Evolutionary conservation across 345 rosid genomes (phyloP).

Genomic region (Xanthoceras sorbifolium): DNA sequence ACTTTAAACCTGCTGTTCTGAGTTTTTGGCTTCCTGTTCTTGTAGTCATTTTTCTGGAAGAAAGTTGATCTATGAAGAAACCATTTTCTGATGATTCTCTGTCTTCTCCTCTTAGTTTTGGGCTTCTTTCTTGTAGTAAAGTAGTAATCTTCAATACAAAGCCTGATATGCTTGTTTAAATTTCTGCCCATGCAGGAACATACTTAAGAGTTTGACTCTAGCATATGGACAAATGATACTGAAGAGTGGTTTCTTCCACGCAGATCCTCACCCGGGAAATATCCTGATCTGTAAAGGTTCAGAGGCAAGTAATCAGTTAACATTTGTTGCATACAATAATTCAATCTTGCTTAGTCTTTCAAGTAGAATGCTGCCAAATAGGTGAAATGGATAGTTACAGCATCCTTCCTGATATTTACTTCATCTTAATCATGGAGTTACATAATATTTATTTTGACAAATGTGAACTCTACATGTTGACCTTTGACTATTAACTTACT

Average conservation of each 20-base stretch:
- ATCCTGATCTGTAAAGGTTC: constrained; percentile 87
- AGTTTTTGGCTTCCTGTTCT: constrained; percentile 8
- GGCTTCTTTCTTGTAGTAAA: constrained; percentile 2
- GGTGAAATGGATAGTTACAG: not conserved
- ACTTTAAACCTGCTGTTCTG: not conserved
- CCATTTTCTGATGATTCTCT: constrained; percentile 6
- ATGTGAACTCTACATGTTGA: constrained; percentile 1
- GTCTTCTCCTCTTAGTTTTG: not conserved
- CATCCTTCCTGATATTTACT: not conserved
- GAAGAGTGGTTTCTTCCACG: constrained; percentile 95
- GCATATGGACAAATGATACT: constrained; percentile 98
- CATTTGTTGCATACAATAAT: constrained; percentile 4
- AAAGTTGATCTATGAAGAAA: not conserved
- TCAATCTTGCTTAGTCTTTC: not conserved
- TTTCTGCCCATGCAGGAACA: constrained; percentile 57
- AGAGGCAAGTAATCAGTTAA: constrained; percentile 57
- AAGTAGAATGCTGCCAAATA: not conserved
- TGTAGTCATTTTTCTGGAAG: not conserved
- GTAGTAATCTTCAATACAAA: constrained; percentile 5
- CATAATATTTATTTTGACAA: not conserved
- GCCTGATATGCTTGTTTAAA: constrained; percentile 13
- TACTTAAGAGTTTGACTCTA: constrained; percentile 73
- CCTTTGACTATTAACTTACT: constrained; percentile 20
- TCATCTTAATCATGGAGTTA: not conserved
- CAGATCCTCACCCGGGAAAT: constrained; percentile 98